Evolutionary conservation across 2,329 filamentous ascomycete species (phyloP).

Genomic region (Incumbomyces lentus): DNA sequence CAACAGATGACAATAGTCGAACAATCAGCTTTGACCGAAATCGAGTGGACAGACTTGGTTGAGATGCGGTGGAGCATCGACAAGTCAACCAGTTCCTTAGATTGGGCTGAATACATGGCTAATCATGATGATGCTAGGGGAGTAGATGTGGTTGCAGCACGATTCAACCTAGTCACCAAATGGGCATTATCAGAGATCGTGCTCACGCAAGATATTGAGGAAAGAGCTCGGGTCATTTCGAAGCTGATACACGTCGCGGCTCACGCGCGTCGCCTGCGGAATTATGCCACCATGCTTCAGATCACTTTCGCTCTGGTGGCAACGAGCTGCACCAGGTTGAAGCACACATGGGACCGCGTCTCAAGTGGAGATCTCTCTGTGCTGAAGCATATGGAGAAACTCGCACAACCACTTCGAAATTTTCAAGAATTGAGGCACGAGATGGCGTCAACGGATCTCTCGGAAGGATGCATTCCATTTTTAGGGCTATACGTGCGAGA

Average conservation of each 20-base stretch:
- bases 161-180: slow-evolving; percentile 58
- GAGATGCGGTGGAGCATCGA: slow-evolving; percentile 51
- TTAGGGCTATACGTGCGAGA: slow-evolving; percentile 58
- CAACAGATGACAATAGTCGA: slow-evolving; percentile 57
- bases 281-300: slow-evolving; percentile 58
- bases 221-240: slow-evolving; percentile 49
- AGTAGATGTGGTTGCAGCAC: slow-evolving; percentile 54
- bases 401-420: slow-evolving; percentile 54
- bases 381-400: slow-evolving; percentile 48
- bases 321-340: slow-evolving; percentile 47
- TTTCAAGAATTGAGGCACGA: slow-evolving; percentile 53
- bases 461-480: slow-evolving; percentile 56
- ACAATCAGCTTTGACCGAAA: slow-evolving; percentile 54
- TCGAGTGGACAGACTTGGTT: slow-evolving; percentile 57
- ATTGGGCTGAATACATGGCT: slow-evolving; percentile 54
- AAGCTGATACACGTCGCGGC: slow-evolving; percentile 56
- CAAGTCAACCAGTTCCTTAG: slow-evolving; percentile 39
- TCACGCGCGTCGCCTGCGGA: slow-evolving; percentile 48
- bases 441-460: slow-evolving; percentile 50
- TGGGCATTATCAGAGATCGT: slow-evolving; percentile 55
- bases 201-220: slow-evolving; percentile 46
- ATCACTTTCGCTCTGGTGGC: slow-evolving; percentile 53
- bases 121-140: slow-evolving; percentile 42
- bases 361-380: slow-evolving; percentile 43
- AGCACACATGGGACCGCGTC: slow-evolving; percentile 50